A percentile compares a stretch with the other conserved stretches of the same genome.
Conservation (phyloP, 2,329 filamentous ascomycete species). For the Xylariaceae sp. region DNA sequence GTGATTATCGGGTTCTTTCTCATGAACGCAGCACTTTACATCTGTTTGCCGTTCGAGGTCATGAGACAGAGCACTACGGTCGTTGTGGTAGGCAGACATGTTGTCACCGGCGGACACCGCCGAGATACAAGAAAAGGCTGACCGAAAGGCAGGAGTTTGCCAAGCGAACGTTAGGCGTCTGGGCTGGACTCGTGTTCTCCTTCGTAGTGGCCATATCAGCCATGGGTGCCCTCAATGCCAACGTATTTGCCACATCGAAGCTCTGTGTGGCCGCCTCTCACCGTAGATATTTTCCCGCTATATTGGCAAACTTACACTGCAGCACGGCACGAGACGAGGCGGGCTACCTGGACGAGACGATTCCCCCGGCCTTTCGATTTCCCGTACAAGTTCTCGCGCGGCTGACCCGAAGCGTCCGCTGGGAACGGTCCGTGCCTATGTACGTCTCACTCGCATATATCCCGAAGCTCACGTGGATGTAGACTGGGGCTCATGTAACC, state of each 20-base stretch:
- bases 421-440: slow-evolving; percentile 14
- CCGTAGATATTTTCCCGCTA: slow-evolving; percentile 23
- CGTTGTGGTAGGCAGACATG: slow-evolving; percentile 33
- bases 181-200: slow-evolving; percentile 35
- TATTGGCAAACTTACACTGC: slow-evolving; percentile 24
- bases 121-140: slow-evolving; percentile 5
- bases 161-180: slow-evolving; percentile 28
- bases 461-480: neutral
- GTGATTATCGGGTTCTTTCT: slow-evolving; percentile 38
- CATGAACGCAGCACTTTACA: slow-evolving; percentile 39
- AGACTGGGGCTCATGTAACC: slow-evolving; percentile 4
- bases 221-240: slow-evolving; percentile 38
- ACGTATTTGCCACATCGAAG: slow-evolving; percentile 39
- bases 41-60: slow-evolving; percentile 36
- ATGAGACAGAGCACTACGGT: slow-evolving; percentile 36
- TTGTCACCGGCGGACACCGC: slow-evolving; percentile 11
- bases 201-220: slow-evolving; percentile 35
- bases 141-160: slow-evolving; percentile 22
- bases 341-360: slow-evolving; percentile 16
- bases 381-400: slow-evolving; percentile 16
- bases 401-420: slow-evolving; percentile 19
- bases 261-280: slow-evolving; percentile 34
- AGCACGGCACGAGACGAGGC: slow-evolving; percentile 23
- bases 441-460: slow-evolving; percentile 14
- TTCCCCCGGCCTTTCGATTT: slow-evolving; percentile 13